phyloP scores from a whole-genome alignment of 2,329 filamentous ascomycete species.

The Metarhizium brunneum region DNA sequence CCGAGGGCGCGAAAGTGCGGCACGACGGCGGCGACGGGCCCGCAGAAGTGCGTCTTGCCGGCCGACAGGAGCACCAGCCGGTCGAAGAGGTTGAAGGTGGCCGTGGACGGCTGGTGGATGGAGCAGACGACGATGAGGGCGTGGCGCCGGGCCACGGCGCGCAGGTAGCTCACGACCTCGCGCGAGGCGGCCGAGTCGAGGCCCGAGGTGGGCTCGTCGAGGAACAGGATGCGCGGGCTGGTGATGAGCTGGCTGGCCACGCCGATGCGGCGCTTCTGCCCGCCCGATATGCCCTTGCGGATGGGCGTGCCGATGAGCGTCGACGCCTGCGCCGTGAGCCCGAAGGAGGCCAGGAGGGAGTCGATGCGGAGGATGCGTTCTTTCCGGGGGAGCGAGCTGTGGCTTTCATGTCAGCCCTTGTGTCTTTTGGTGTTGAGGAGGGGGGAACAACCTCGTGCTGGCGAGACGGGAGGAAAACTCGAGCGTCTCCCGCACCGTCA shows the following conservation, averaged over 20 bases:
- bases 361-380: slow-evolving; percentile 56
- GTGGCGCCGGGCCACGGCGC: slow-evolving; percentile 54
- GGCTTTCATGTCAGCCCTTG: no score
- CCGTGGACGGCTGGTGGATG: slow-evolving; percentile 77
- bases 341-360: slow-evolving; percentile 61
- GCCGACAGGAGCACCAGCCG: slow-evolving; percentile 64
- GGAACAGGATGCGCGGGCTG: slow-evolving; percentile 68
- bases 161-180: slow-evolving; percentile 69
- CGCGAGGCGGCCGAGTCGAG: slow-evolving; percentile 69
- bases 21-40: slow-evolving; percentile 47
- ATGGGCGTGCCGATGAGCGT: slow-evolving; percentile 75
- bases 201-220: slow-evolving; percentile 79
- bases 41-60: slow-evolving; percentile 66
- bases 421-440: background rate
- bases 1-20: slow-evolving; percentile 55
- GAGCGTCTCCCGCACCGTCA: slow-evolving; percentile 74
- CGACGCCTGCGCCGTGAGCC: slow-evolving; percentile 58
- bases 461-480: slow-evolving; percentile 66
- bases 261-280: slow-evolving; percentile 73
- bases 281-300: slow-evolving; percentile 73
- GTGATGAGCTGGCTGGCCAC: slow-evolving; percentile 77
- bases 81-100: slow-evolving; percentile 73
- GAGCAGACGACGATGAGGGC: slow-evolving; percentile 71
- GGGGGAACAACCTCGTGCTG: slow-evolving; percentile 38
- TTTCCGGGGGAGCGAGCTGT: slow-evolving; percentile 29